Base-by-base conservation (phyloP, 1,284 basidiomycete genomes). In the Ustilago curta region DNA sequence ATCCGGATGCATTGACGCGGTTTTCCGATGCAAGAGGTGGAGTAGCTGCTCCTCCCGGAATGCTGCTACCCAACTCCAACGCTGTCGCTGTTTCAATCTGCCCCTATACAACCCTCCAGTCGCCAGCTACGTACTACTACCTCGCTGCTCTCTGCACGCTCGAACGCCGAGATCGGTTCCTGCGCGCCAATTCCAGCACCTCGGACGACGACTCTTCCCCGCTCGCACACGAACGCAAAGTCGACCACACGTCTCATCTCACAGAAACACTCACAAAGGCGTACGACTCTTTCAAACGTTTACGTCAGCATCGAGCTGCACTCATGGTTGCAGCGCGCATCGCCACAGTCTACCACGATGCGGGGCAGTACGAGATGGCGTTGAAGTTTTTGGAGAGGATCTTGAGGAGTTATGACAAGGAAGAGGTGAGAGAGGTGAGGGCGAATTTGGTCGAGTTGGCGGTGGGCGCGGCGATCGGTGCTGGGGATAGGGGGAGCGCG, bases 331-430 rank as follows among this genome's bases (percentile, higher is more conserved):
- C 81, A 0, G 50, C 71, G 4, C 62, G 67, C 12, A 75, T 83
- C 21, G 82, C 81, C 0, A 56, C 68, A 7, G 63, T 66, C 21
- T 81, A 81, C 39, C 16, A 51, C 45, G 72, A 70, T 1, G 63
- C 56, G 0, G 72, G 66, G 18, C 77, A 74, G 40, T n/a, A 68
- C 29, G 47, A 67, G 31, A 66, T 74, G 60, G 77, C 82, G 44
- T 55, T 81, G 18, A 70, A 75, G n/a, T 83, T 81, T 49, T 42
- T 83, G 18, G 75, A 79, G 37, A 69, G 82, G 32, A 73, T 80
- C 14, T 25, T 79, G 42, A 66, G 60, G 50, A 68, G 56, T 50
- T 83, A 82, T 59, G 42, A 25, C 16, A 59, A 47, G 27, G 79
- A 80, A 4, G 50, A 59, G 18, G 70, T 65, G 53, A 12, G 49